phyloP scores from a whole-genome alignment of 768 basidiomycete genomes.

The Thelephora ganbajun region DNA sequence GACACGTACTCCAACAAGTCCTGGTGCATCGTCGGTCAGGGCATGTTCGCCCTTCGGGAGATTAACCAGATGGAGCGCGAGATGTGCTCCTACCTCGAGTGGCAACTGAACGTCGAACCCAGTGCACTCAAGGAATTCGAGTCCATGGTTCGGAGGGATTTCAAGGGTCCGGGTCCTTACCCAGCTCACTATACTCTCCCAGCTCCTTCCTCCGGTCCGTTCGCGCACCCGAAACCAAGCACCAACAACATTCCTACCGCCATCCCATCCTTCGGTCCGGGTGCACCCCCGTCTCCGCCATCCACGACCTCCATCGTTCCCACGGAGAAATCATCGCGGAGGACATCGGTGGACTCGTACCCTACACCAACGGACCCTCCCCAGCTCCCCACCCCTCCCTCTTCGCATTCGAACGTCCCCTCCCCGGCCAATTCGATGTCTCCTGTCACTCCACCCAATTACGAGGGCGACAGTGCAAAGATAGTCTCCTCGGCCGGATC shows the following conservation, averaged over 20 bases:
- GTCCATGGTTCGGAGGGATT: slow-evolving; percentile 43
- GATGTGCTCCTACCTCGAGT: slow-evolving; percentile 88
- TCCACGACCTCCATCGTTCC: neutral
- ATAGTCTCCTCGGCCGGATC: slow-evolving; percentile 7
- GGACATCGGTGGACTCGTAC: slow-evolving; percentile 7
- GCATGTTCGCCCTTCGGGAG: slow-evolving; percentile 60
- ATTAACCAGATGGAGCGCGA: slow-evolving; percentile 96
- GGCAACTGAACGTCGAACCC: slow-evolving; percentile 73
- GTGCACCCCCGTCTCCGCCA: slow-evolving; percentile 4
- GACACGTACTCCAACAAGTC: slow-evolving; percentile 59
- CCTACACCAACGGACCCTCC: slow-evolving; percentile 9
- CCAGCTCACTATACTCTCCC: slow-evolving; percentile 47
- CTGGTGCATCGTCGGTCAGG: slow-evolving; percentile 51
- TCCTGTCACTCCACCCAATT: slow-evolving; percentile 17
- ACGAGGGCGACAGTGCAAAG: slow-evolving; percentile 12
- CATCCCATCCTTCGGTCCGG: slow-evolving; percentile 12
- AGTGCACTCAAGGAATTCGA: slow-evolving; percentile 48
- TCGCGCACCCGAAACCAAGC: slow-evolving; percentile 13
- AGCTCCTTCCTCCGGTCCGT: slow-evolving; percentile 17
- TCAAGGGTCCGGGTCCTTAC: slow-evolving; percentile 38
- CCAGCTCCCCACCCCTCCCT: slow-evolving; percentile 17
- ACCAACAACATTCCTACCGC: slow-evolving; percentile 4
- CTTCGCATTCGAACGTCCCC: slow-evolving; percentile 16
- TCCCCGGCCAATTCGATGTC: slow-evolving; percentile 18
- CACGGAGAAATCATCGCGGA: neutral